Base-by-base conservation (phyloP, 2,329 filamentous ascomycete genomes). In the Dactylonectria macrodidyma region DNA sequence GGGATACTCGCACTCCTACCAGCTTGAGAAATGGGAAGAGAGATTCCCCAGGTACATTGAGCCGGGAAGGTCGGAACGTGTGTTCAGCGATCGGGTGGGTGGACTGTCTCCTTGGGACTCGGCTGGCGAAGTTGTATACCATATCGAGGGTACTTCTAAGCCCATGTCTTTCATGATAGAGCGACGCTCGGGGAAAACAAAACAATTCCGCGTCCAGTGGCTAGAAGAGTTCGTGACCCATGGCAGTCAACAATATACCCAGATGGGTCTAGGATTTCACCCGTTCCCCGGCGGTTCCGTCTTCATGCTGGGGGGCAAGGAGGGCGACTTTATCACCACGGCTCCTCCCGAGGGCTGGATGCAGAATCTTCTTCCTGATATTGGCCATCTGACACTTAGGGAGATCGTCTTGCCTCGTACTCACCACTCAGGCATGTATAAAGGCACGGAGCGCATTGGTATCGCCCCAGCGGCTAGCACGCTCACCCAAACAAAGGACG, bases 331-430 rank as follows among this genome's bases (percentile, higher is more conserved):
- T 65, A 59, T 75, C 33, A 71, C 76, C 54, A 75, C 72, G 52
- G 69, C 77, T 51, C 55, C 69, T 3, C 73, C 74, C 2, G 41
- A 62, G 5, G 63, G 51, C 44, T 81, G 79, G 80, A 81, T 81
- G 80, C 72, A 75, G 30, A 30, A 52, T 2, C 60, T 75, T 61
- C 67, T 80, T 7, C 59, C 62, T 0, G 67, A 76, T 12, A 75
- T 81, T 8, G 74, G 75, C 2, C 22, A 78, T 11, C 34, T 74
- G 9, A 67, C 75, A 2, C 76, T 81, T 2, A 72, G 77, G 7
- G 73, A 80, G 34, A 72, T 81, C 26, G 48, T 74, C 19, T 68
- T 81, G 30, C 77, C 78, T 1, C 74, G 78, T 0, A 77, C 79
- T 2, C 79, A 81, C 65, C 76, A 80, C 66, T 59, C 74, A 0